Conservation (phyloP, 495 filamentous ascomycete genomes). For the Aspergillus diversus region DNA sequence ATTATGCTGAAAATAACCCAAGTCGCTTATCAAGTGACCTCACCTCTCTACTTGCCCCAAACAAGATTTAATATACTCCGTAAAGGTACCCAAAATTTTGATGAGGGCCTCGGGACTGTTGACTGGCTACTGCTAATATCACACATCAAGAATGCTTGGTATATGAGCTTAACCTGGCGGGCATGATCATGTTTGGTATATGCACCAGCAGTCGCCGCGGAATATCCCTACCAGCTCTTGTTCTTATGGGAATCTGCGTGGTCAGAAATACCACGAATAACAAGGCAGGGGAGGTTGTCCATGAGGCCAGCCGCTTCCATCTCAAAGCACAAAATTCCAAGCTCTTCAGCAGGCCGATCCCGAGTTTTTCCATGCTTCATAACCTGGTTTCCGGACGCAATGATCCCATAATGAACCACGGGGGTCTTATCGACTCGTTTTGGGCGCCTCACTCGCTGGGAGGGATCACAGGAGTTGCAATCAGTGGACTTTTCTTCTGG, state of each 20-base stretch:
- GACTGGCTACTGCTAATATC: too few species aligned
- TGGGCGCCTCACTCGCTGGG: slow-evolving; percentile 10
- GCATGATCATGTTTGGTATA: slow-evolving; percentile 26
- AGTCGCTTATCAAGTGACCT: too few species aligned
- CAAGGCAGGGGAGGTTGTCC: slow-evolving; percentile 31
- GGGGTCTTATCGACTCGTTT: slow-evolving; percentile 14
- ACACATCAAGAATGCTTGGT: too few species aligned
- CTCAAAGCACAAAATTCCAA: slow-evolving; percentile 45
- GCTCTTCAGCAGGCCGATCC: slow-evolving; percentile 24
- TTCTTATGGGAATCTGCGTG: slow-evolving; percentile 44
- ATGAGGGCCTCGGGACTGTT: too few species aligned
- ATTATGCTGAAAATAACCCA: too few species aligned
- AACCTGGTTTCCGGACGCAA: slow-evolving; percentile 27
- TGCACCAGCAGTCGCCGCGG: slow-evolving; percentile 33
- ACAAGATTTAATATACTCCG: too few species aligned
- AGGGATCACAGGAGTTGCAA: slow-evolving; percentile 28
- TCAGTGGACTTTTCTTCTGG: neutral
- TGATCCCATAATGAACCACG: slow-evolving; percentile 25
- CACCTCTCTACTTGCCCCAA: too few species aligned
- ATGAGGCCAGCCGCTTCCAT: slow-evolving; percentile 54
- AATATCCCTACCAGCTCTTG: slow-evolving; percentile 38
- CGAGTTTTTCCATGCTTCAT: slow-evolving; percentile 20
- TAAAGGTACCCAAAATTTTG: too few species aligned
- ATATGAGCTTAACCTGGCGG: too few species aligned
- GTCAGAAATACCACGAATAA: slow-evolving; percentile 40